Conservation (phyloP, 257 asterid species). For the Fraxinus anomala region DNA sequence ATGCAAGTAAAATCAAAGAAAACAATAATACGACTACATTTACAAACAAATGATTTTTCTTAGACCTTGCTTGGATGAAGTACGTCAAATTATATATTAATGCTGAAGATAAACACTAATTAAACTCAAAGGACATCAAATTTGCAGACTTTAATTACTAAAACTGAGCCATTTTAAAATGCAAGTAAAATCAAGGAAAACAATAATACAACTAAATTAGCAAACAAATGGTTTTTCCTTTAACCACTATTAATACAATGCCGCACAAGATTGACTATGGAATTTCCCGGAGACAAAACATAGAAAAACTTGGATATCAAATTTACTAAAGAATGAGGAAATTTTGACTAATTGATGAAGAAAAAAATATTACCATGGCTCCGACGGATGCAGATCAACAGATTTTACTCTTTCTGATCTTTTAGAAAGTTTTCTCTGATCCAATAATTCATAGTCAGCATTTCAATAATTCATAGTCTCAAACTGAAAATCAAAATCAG, state of each 20-base stretch:
- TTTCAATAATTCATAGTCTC: slow-evolving; percentile 27
- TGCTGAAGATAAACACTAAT: not conserved
- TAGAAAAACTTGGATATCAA: not conserved
- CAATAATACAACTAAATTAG: not conserved
- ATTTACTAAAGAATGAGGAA: not conserved
- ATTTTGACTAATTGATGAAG: slow-evolving; percentile 2
- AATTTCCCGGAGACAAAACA: not conserved
- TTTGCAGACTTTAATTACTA: slow-evolving; percentile 5
- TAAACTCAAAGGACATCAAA: not conserved
- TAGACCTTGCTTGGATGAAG: slow-evolving; percentile 3
- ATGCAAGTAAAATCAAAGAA: not conserved
- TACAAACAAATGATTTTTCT: not conserved
- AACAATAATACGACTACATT: not conserved
- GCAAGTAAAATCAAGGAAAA: not conserved
- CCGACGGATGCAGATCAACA: slow-evolving; percentile 70
- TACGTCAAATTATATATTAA: not conserved
- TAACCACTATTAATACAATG: not conserved
- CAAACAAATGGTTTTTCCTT: not conserved
- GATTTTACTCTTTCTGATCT: slow-evolving; percentile 73
- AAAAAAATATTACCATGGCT: slow-evolving; percentile 59
- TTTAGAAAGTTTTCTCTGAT: slow-evolving; percentile 65
- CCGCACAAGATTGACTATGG: not conserved
- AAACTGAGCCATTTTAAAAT: not conserved
- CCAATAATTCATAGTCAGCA: slow-evolving; percentile 31
- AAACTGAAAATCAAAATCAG: not conserved